phyloP scores from a whole-genome alignment of 2,329 filamentous ascomycete species.

The Cladosporium sp. region DNA sequence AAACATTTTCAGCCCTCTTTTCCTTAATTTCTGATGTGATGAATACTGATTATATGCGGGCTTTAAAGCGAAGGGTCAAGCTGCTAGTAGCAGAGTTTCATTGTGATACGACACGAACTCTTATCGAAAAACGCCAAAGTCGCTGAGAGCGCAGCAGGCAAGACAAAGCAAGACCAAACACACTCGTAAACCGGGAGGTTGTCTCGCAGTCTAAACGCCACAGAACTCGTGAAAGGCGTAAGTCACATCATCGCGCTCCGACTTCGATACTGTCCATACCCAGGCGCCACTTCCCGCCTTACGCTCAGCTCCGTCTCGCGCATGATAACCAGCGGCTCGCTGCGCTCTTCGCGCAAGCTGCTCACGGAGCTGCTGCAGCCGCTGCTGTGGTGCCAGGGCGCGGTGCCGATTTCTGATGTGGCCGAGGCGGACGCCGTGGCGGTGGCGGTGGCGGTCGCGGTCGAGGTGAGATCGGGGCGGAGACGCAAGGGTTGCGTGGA shows the following conservation, averaged over 20 bases:
- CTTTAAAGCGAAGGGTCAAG: background rate
- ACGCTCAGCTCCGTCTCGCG: slow-evolving; percentile 31
- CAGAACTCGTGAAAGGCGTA: background rate
- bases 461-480: slow-evolving; percentile 4
- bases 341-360: slow-evolving; percentile 24
- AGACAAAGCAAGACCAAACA: background rate
- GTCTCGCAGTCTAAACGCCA: background rate
- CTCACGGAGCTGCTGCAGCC: slow-evolving; percentile 25
- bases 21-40: background rate
- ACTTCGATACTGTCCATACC: background rate
- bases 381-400: slow-evolving; percentile 20
- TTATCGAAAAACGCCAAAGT: background rate
- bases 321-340: slow-evolving; percentile 32
- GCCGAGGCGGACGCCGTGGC: slow-evolving; percentile 4
- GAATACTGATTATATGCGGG: too few species aligned
- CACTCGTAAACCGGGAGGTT: background rate
- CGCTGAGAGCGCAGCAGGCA: background rate
- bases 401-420: background rate
- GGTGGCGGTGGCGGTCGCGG: background rate
- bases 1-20: background rate
- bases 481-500: slow-evolving; percentile 2
- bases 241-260: background rate
- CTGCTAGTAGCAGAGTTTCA: background rate
- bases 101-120: background rate
- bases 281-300: slow-evolving; percentile 1